Conservation (phyloP, 345 rosid species). For the Melaleuca quinquenervia region DNA sequence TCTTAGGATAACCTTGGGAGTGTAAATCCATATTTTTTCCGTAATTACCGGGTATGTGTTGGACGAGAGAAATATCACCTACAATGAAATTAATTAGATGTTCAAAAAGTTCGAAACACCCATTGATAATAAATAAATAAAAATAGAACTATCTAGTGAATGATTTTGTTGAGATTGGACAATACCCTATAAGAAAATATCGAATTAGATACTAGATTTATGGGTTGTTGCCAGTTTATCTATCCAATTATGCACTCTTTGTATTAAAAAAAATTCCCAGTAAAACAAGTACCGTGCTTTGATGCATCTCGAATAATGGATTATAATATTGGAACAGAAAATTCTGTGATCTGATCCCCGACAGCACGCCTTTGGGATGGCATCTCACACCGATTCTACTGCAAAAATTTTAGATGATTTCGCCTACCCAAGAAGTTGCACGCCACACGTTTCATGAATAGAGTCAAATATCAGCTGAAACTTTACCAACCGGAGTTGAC, state of each 20-base stretch:
- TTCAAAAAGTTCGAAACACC: neutral
- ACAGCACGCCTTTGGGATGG: neutral
- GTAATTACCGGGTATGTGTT: neutral
- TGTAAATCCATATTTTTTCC: neutral
- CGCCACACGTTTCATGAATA: neutral
- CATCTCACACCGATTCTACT: neutral
- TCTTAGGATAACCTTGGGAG: rapidly evolving
- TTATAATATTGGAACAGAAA: neutral
- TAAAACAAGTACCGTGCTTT: neutral
- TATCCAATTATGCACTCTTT: neutral
- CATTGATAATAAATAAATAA: neutral
- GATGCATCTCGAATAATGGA: neutral
- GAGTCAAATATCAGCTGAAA: neutral
- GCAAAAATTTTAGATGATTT: neutral
- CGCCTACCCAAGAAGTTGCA: neutral
- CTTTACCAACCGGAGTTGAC: neutral
- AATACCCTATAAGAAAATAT: neutral
- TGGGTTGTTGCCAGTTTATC: neutral
- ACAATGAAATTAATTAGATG: neutral
- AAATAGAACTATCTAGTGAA: neutral
- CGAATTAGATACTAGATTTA: rapidly evolving
- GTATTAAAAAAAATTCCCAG: neutral
- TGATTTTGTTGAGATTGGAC: neutral
- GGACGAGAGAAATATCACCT: rapidly evolving
- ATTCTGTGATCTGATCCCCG: neutral